Evolutionary conservation across 73 alveolate genomes (phyloP).

Genomic region (Paramecium biaurelia): DNA sequence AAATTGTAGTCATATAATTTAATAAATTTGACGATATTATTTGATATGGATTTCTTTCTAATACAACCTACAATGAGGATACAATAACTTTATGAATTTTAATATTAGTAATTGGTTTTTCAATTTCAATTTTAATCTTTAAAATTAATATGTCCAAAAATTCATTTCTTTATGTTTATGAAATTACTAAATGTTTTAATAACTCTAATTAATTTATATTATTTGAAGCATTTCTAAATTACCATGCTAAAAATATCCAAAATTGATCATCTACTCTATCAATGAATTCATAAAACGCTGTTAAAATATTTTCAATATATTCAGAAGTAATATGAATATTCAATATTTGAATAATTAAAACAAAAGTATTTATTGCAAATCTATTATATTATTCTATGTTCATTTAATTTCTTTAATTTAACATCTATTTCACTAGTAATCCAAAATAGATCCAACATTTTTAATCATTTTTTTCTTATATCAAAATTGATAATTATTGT

Average conservation of each 20-base stretch:
- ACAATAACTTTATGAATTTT: background rate
- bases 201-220: background rate
- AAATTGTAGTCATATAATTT: background rate
- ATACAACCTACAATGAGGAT: background rate
- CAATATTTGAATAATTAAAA: background rate
- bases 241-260: constrained; percentile 11
- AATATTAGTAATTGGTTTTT: background rate
- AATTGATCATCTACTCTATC: constrained; percentile 25
- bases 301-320: background rate
- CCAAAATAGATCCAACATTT: constrained; percentile 8
- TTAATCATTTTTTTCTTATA: background rate
- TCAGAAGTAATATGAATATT: background rate
- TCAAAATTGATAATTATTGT: background rate
- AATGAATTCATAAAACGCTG: background rate
- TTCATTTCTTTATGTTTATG: background rate
- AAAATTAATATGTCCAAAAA: background rate
- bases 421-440: background rate
- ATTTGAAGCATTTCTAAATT: background rate
- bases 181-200: background rate
- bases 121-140: background rate
- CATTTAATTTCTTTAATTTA: background rate
- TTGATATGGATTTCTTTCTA: background rate
- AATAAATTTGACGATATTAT: background rate
- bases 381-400: background rate
- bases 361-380: background rate